Conservation (phyloP, 2,329 filamentous ascomycete species). For the Whalleya microplaca region DNA sequence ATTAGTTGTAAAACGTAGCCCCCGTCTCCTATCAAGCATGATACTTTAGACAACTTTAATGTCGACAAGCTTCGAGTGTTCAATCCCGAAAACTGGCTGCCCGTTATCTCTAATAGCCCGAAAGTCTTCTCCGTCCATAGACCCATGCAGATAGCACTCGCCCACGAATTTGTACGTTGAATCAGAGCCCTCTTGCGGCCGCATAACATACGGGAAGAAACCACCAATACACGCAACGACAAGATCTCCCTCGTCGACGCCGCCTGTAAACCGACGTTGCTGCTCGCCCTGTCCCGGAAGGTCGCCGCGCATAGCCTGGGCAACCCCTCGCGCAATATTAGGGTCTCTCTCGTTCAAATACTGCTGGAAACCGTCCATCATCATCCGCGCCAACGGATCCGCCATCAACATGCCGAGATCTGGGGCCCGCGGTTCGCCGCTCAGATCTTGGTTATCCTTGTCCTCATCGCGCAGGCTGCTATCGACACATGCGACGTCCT, state of each 20-base stretch:
- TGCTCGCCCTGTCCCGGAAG: slow-evolving; percentile 3
- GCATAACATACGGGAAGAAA: slow-evolving; percentile 29
- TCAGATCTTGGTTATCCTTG: background rate
- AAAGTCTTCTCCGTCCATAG: background rate
- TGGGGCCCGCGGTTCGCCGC: background rate
- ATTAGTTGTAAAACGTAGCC: too few relatives aligned
- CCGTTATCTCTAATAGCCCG: background rate
- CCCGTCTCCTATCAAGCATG: too few relatives aligned
- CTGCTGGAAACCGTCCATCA: slow-evolving; percentile 24
- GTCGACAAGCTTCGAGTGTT: background rate
- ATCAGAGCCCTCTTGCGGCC: slow-evolving; percentile 13
- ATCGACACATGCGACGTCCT: slow-evolving; percentile 25
- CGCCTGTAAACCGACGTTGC: slow-evolving; percentile 1
- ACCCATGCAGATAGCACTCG: slow-evolving; percentile 13
- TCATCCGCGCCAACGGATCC: slow-evolving; percentile 16
- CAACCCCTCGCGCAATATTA: background rate
- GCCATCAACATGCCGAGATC: slow-evolving; percentile 14
- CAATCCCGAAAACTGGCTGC: too few relatives aligned
- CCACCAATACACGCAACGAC: slow-evolving; percentile 29
- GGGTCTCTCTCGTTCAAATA: slow-evolving; percentile 17
- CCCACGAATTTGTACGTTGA: slow-evolving; percentile 30
- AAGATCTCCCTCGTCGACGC: slow-evolving; percentile 25
- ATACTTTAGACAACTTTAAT: background rate
- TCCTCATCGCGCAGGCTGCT: slow-evolving; percentile 1
- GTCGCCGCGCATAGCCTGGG: slow-evolving; percentile 19